A percentile compares a stretch with the other conserved stretches of the same genome.
These are phyloP conservation scores for Pseudocercospora crystallina DNA, from an alignment of 2,329 filamentous ascomycete genomes.

Conservation along the genomic window DNA sequence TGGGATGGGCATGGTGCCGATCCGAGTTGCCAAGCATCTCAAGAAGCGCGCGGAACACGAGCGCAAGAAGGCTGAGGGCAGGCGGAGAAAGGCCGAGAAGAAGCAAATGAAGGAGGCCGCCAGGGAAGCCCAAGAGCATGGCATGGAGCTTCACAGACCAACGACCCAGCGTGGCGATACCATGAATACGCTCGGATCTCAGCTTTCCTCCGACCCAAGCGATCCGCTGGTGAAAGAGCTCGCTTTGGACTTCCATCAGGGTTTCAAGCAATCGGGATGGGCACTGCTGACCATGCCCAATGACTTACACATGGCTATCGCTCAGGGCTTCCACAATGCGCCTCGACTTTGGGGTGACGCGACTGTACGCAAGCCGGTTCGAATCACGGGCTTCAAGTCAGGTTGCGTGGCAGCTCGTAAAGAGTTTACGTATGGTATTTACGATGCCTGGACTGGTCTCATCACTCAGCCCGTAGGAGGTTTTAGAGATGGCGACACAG, in stretches of 20 bases:
- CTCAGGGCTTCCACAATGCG: conserved; percentile 84
- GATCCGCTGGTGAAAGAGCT: conserved; percentile 31
- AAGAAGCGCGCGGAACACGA: conserved; percentile 56
- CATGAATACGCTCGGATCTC: conserved; percentile 26
- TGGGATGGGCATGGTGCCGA: conserved; percentile 65
- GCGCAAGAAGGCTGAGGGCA: conserved; percentile 45
- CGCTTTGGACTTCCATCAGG: conserved; percentile 64
- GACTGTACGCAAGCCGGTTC: conserved; percentile 71
- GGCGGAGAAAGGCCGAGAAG: conserved; percentile 30
- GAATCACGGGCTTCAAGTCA: conserved; percentile 73
- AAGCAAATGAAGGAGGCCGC: conserved; percentile 21
- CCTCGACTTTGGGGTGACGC: conserved; percentile 82
- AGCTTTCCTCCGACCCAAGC: conserved; percentile 29
- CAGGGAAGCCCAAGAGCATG: neutral
- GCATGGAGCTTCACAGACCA: conserved; percentile 16
- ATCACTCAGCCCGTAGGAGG: conserved; percentile 75
- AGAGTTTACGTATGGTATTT: conserved; percentile 61
- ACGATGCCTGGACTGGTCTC: conserved; percentile 77
- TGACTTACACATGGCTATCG: conserved; percentile 78
- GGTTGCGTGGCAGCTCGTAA: conserved; percentile 75
- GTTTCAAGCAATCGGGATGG: conserved; percentile 69
- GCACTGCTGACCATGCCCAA: conserved; percentile 78
- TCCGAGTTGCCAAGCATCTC: conserved; percentile 59
- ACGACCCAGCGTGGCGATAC: conserved; percentile 23
- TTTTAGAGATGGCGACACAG: conserved; percentile 53